These are phyloP conservation scores for maize (Zea mays) DNA, from an alignment of 176 grass and related monocot genomes.

Conservation along the genomic window DNA sequence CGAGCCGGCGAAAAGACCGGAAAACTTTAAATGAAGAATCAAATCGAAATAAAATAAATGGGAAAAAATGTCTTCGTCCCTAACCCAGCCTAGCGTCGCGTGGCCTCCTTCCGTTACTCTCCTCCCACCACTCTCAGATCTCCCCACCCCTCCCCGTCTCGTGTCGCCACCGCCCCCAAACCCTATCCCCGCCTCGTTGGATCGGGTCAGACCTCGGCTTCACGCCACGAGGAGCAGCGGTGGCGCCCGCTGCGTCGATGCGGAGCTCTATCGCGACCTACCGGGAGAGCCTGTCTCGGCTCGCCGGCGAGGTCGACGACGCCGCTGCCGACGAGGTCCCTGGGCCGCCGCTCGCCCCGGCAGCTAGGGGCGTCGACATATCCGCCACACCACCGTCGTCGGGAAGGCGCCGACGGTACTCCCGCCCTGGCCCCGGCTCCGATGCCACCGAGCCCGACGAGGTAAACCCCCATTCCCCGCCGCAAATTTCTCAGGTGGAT, in stretches of 20 bases:
- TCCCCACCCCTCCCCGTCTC: background rate
- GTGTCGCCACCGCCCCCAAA: background rate
- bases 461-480: slow-evolving; percentile 32
- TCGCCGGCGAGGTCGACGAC: slow-evolving; percentile 83
- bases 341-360: background rate
- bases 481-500: background rate
- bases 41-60: background rate
- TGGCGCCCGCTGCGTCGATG: slow-evolving; percentile 44
- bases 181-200: slow-evolving; percentile 17
- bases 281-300: slow-evolving; percentile 81
- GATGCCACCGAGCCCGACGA: slow-evolving; percentile 57
- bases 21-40: background rate
- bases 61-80: slow-evolving; percentile 4
- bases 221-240: slow-evolving; percentile 2
- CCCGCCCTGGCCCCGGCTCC: slow-evolving; percentile 42
- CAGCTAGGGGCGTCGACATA: background rate
- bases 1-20: background rate
- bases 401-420: slow-evolving; percentile 45
- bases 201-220: background rate
- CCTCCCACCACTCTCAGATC: background rate
- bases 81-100: background rate
- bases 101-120: background rate
- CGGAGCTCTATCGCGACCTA: slow-evolving; percentile 81
- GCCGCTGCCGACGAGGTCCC: slow-evolving; percentile 58
- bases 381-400: slow-evolving; percentile 32